Percentiles rank a stretch among this genome's conserved stretches.
phyloP scores from a whole-genome alignment of 2,329 filamentous ascomycete genomes.

The Lojkania enalia region DNA sequence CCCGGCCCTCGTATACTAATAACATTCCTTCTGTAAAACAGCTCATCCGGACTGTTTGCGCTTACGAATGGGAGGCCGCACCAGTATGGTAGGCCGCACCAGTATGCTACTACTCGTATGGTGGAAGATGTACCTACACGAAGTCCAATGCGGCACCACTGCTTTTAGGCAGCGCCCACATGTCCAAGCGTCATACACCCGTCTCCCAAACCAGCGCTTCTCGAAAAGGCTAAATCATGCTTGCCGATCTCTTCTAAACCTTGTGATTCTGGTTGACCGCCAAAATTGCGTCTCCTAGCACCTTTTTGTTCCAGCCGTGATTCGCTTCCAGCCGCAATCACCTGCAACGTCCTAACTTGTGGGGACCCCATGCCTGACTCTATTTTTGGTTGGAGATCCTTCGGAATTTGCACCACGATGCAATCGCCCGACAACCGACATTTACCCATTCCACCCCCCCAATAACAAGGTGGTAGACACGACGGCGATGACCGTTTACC shows the following conservation, averaged over 20 bases:
- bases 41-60: conserved; percentile 7
- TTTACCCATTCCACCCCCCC: conserved; percentile 3
- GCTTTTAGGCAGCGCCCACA: no score
- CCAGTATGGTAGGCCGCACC: not conserved
- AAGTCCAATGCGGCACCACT: not conserved
- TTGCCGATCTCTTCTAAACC: conserved; percentile 10
- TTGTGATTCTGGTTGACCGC: conserved; percentile 11
- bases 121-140: not conserved
- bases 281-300: conserved; percentile 1
- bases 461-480: conserved; percentile 2
- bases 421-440: conserved; percentile 5
- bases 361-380: conserved; percentile 1
- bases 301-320: conserved; percentile 5
- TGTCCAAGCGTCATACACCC: conserved; percentile 7
- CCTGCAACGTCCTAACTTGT: conserved; percentile 5
- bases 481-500: conserved; percentile 1
- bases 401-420: conserved; percentile 1
- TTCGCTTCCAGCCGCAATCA: conserved; percentile 10
- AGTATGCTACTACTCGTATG: not conserved
- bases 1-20: not conserved
- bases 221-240: conserved; percentile 20
- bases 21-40: conserved; percentile 1
- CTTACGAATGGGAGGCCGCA: conserved; percentile 8
- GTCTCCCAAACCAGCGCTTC: conserved; percentile 20
- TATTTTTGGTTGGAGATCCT: conserved; percentile 13